A percentile compares a stretch with the other conserved stretches of the same genome.
Evolutionary conservation across 2,329 filamentous ascomycete genomes (phyloP).

Genomic region (Geosmithia putterillii): DNA sequence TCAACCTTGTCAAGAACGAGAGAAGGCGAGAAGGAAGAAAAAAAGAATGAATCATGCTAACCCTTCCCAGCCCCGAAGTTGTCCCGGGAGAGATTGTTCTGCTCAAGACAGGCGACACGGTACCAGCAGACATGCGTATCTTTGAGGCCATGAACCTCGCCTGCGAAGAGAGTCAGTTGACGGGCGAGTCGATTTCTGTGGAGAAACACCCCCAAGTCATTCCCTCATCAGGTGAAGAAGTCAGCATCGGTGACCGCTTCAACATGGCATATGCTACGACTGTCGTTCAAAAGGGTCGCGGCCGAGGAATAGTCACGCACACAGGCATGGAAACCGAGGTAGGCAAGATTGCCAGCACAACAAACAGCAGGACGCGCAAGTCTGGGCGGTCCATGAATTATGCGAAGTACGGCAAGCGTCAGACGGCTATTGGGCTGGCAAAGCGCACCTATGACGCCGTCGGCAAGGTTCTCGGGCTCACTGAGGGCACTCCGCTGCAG

Average conservation of each 20-base stretch:
- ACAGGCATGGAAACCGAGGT: conserved; percentile 64
- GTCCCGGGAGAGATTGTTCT: conserved; percentile 61
- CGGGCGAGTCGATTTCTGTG: conserved; percentile 63
- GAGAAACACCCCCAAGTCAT: conserved; percentile 39
- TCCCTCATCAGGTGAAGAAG: conserved; percentile 20
- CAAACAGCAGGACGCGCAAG: conserved; percentile 40
- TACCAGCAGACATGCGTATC: conserved; percentile 60
- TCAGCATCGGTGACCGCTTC: conserved; percentile 58
- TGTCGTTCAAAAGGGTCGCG: conserved; percentile 60
- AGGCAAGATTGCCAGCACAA: conserved; percentile 52
- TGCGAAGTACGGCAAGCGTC: conserved; percentile 38
- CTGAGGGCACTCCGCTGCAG: conserved; percentile 65
- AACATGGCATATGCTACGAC: conserved; percentile 70
- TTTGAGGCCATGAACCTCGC: conserved; percentile 67
- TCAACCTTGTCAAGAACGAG: background rate
- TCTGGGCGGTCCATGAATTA: conserved; percentile 40
- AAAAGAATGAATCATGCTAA: background rate
- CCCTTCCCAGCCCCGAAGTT: conserved; percentile 36
- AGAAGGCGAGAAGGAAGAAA: background rate
- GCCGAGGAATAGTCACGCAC: conserved; percentile 57
- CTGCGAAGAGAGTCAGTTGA: conserved; percentile 67
- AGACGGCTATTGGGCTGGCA: conserved; percentile 31
- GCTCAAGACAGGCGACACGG: conserved; percentile 59
- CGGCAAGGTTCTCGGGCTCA: conserved; percentile 47
- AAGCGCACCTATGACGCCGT: conserved; percentile 35